Conservation (phyloP, 345 rosid species). For the Turritis glabra region DNA sequence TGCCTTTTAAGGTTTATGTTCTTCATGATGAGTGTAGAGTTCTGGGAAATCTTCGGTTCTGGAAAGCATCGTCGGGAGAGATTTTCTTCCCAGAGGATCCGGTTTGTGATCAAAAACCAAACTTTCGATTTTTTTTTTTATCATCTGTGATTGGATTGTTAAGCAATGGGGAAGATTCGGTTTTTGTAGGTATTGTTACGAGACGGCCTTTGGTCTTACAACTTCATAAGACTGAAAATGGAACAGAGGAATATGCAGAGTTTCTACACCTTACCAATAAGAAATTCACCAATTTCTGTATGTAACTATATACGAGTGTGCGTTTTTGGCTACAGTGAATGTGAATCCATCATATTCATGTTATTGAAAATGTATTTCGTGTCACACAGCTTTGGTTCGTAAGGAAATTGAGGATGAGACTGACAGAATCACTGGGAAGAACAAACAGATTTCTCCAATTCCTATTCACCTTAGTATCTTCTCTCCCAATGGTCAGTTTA, state of each 20-base stretch:
- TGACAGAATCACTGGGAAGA: constrained; percentile 78
- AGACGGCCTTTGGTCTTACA: constrained; percentile 89
- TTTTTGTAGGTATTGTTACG: constrained; percentile 70
- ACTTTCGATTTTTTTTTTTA: neutral
- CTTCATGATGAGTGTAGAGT: constrained; percentile 52
- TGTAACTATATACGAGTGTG: constrained; percentile 2
- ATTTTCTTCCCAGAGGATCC: constrained; percentile 97
- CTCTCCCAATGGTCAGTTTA: constrained; percentile 69
- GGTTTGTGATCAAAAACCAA: constrained; percentile 43
- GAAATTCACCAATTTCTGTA: constrained; percentile 71
- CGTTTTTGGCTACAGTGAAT: neutral
- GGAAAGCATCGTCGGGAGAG: constrained; percentile 93
- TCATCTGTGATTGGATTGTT: neutral
- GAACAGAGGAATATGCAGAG: constrained; percentile 71
- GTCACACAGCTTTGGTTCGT: constrained; percentile 61
- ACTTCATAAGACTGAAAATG: constrained; percentile 67
- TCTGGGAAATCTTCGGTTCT: constrained; percentile 97
- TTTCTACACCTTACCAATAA: constrained; percentile 71
- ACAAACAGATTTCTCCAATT: constrained; percentile 84
- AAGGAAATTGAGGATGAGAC: constrained; percentile 94
- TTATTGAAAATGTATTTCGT: neutral
- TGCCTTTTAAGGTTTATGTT: neutral
- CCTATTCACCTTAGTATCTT: constrained; percentile 93
- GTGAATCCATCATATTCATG: neutral
- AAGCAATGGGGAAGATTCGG: neutral